Evolutionary conservation across 73 alveolate species (phyloP).

Genomic region (Urostyla sp.): DNA sequence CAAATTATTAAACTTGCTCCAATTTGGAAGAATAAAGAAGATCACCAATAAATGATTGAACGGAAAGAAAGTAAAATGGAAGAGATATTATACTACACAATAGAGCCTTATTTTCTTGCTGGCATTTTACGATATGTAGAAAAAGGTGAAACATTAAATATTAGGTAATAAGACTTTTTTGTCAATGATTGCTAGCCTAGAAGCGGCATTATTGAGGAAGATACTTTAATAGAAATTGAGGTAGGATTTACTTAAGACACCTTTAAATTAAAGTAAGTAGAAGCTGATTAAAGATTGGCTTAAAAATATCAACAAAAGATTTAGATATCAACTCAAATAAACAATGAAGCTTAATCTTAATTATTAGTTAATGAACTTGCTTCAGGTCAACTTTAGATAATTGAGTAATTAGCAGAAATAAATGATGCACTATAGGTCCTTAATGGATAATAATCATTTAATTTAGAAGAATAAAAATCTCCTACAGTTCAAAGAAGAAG

Average conservation of each 20-base stretch:
- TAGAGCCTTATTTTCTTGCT: constrained; percentile 35
- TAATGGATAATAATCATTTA: too few relatives aligned
- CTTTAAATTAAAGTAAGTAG: constrained; percentile 40
- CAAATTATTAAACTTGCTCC: constrained; percentile 52
- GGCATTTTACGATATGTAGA: constrained; percentile 50
- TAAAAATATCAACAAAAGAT: too few relatives aligned
- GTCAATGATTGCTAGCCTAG: constrained; percentile 56
- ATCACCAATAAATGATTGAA: too few relatives aligned
- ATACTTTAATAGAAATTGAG: constrained; percentile 38
- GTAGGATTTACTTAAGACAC: constrained; percentile 53
- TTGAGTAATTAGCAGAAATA: too few relatives aligned
- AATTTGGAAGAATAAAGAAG: constrained; percentile 53
- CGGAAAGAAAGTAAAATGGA: constrained; percentile 14
- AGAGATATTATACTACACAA: background rate
- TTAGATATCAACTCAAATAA: too few relatives aligned
- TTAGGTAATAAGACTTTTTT: constrained; percentile 31
- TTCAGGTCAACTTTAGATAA: too few relatives aligned
- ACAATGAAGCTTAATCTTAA: too few relatives aligned
- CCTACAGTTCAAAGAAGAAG: too few relatives aligned
- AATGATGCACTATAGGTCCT: too few relatives aligned
- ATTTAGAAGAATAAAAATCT: too few relatives aligned
- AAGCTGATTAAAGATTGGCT: constrained; percentile 55
- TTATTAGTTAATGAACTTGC: too few relatives aligned
- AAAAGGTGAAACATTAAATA: constrained; percentile 38
- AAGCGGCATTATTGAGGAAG: constrained; percentile 27